Conservation (phyloP, 2,329 filamentous ascomycete genomes). For the Pseudopithomyces maydicus region DNA sequence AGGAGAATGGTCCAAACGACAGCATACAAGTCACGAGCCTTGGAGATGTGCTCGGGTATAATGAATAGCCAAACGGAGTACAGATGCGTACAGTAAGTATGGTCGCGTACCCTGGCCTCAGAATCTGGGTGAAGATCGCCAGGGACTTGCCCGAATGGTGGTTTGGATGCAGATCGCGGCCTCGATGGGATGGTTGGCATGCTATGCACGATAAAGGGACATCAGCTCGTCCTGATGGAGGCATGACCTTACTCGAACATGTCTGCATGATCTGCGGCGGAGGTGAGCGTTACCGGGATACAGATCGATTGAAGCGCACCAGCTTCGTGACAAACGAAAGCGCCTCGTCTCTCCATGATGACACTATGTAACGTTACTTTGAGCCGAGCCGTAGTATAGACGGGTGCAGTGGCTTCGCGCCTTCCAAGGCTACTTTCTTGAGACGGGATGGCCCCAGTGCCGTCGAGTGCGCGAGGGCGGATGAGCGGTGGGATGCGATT, state of each 20-base stretch:
- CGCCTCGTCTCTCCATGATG: background rate
- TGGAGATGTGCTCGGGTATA: too few relatives aligned
- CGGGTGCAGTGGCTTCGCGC: background rate
- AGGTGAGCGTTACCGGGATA: background rate
- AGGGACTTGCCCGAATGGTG: background rate
- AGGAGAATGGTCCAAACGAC: too few relatives aligned
- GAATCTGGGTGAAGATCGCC: constrained; percentile 3
- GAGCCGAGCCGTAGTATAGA: background rate
- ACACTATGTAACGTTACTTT: constrained; percentile 2
- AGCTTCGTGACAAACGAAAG: too few relatives aligned
- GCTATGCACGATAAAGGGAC: too few relatives aligned
- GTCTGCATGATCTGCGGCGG: too few relatives aligned
- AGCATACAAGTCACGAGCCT: too few relatives aligned
- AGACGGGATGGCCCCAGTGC: background rate
- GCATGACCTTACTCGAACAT: background rate
- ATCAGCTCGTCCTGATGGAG: background rate
- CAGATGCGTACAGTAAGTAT: background rate
- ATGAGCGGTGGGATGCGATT: background rate
- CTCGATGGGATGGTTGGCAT: background rate
- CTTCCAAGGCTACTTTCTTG: background rate
- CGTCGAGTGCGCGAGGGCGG: background rate
- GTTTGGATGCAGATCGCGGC: background rate
- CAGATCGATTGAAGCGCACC: background rate
- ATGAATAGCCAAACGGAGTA: too few relatives aligned
- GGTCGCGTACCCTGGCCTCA: background rate